A percentile compares a stretch with the other conserved stretches of the same genome.
phyloP scores from a whole-genome alignment of 169 alveolate genomes.

The Plasmodium vinckei region DNA sequence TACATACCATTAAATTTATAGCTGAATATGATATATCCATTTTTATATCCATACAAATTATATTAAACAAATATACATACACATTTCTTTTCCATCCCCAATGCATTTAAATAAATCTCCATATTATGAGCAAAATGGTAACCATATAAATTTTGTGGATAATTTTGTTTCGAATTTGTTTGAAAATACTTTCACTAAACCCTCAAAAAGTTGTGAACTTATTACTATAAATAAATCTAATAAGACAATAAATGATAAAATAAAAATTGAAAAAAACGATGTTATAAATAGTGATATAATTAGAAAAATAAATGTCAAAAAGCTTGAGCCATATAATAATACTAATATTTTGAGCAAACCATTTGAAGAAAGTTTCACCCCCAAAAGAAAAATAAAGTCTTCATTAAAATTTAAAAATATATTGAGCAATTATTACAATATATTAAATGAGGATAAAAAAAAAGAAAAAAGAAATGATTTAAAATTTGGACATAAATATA shows the following conservation, averaged over 20 bases:
- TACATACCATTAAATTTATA: no score
- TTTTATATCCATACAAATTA: no score
- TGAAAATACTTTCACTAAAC: no score
- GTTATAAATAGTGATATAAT: not conserved
- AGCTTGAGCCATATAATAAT: not conserved
- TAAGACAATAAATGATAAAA: slow-evolving; percentile 4
- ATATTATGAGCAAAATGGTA: slow-evolving; percentile 1
- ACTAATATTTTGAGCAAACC: no score
- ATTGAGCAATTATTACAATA: slow-evolving; percentile 30
- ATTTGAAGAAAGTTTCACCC: not conserved
- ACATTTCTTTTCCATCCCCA: not conserved
- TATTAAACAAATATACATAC: not conserved
- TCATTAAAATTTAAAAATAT: slow-evolving; percentile 17
- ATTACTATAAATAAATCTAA: slow-evolving; percentile 1
- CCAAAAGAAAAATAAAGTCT: not conserved
- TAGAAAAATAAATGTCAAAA: not conserved
- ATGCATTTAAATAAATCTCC: not conserved
- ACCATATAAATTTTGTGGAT: slow-evolving; percentile 1
- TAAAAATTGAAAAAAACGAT: not conserved
- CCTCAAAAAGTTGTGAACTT: not conserved
- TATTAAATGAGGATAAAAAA: not conserved
- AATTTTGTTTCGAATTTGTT: not conserved
- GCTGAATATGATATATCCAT: no score
- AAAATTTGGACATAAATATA: not conserved
- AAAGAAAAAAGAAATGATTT: not conserved